Percentiles rank a stretch among this genome's conserved stretches.
phyloP scores from a whole-genome alignment of 176 grass and related monocot species.

The Avena insularis region DNA sequence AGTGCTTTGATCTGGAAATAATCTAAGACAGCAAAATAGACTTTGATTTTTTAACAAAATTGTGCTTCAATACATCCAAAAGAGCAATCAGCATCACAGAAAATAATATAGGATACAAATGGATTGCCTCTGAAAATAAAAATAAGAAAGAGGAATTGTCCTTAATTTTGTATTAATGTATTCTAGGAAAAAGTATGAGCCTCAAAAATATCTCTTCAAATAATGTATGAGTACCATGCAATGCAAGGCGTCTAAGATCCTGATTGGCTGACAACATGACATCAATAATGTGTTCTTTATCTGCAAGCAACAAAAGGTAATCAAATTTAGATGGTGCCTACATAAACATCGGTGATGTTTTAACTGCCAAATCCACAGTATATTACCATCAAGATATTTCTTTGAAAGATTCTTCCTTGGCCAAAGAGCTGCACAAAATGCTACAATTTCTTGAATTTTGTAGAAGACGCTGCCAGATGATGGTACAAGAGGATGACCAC shows the following conservation, averaged over 20 bases:
- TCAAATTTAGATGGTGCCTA: constrained; percentile 27
- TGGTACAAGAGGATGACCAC: constrained; percentile 84
- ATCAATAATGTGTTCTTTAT: constrained; percentile 53
- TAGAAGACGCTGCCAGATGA: constrained; percentile 61
- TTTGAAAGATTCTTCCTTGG: constrained; percentile 56
- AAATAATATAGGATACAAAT: neutral
- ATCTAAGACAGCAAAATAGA: constrained; percentile 7
- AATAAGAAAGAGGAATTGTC: neutral
- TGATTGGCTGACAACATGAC: constrained; percentile 63
- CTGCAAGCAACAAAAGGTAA: constrained; percentile 54
- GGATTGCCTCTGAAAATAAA: neutral
- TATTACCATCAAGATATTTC: constrained; percentile 62
- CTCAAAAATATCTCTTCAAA: constrained; percentile 4
- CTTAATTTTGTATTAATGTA: neutral
- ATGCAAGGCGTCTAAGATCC: constrained; percentile 68
- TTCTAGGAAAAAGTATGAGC: neutral
- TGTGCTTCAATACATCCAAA: neutral
- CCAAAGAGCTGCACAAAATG: constrained; percentile 69
- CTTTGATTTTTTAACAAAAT: neutral
- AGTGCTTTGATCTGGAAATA: neutral
- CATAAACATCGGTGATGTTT: neutral
- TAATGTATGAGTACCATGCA: constrained; percentile 63
- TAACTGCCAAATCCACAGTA: constrained; percentile 13
- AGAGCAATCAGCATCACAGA: neutral
- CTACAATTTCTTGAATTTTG: constrained; percentile 67